Evolutionary conservation across 139 green algal species (phyloP), one percentile per base, ranked within the genome.

Genomic region (Picochlorum sp.): DNA sequence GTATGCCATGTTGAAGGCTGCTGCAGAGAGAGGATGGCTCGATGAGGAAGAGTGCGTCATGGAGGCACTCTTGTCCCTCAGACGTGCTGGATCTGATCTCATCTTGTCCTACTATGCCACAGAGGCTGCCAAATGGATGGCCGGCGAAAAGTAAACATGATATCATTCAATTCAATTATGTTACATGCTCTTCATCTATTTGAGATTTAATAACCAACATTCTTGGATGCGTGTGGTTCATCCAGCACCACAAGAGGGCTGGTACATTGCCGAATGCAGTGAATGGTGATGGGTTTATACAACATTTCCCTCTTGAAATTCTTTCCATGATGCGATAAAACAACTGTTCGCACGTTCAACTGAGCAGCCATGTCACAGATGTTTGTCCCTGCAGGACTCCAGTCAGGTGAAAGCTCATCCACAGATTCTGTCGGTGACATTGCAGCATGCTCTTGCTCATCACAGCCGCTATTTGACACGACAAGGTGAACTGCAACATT

Each of bases 1-100:
- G 81, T 99, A 99, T 62, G 87, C 94, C 26, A 98, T 98, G 94
- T 77, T 98, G 23, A 98, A 98, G 86, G 94, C 94, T 3, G 94
- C 94, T 18, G 86, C 90, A 0, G 81, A 91, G 73, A 73, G 79
- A 14, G 94, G 94, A 6, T 97, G 88, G 86, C 76, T 99, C 50
- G 84, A 98, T 65, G 94, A 99, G 83, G 83, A 85, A 73, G 95
- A 96, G 21, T 81, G 82, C 6, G 81, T 95, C 26, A 75, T 98
- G 67, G 94, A 99, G 83, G 78, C 92, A 20, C 79, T 99, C 63
- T 83, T 90, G 57, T 92, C 79, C 77, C 89, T 99, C 61, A 85
- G 86, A 50, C 78, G 89, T 23, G 81, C 92, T 5, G 94, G 94
- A 28, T 83, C 92, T 8, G 94, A 99, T 73, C 62, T 98, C 63